Conservation (phyloP, 2,329 filamentous ascomycete species). For the Venturia aucupariae region DNA sequence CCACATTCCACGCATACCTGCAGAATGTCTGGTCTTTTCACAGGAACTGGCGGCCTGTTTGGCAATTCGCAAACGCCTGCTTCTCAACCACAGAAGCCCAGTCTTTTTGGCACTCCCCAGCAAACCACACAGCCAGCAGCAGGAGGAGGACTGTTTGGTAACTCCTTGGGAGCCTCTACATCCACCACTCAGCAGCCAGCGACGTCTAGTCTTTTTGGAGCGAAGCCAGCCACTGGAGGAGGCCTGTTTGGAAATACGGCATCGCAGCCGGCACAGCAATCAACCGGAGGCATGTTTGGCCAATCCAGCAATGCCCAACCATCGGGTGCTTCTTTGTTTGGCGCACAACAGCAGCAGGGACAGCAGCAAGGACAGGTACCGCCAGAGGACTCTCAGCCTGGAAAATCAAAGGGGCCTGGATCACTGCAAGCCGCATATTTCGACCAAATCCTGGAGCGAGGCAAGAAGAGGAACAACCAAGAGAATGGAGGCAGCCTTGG, state of each 20-base stretch:
- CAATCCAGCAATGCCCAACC: constrained; percentile 10
- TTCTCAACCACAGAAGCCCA: not conserved
- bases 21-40: constrained; percentile 10
- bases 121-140: not conserved
- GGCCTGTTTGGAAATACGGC: constrained; percentile 13
- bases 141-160: constrained; percentile 3
- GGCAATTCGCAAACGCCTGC: not conserved
- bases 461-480: constrained; percentile 58
- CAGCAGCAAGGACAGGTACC: constrained; percentile 18
- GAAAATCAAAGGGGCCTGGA: not conserved
- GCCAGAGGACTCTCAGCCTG: constrained; percentile 21
- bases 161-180: not conserved
- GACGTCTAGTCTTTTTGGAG: constrained; percentile 8
- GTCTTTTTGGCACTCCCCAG: not conserved
- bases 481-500: constrained; percentile 55
- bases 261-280: constrained; percentile 15
- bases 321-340: constrained; percentile 14
- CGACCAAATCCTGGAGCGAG: constrained; percentile 54
- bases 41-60: not conserved
- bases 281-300: constrained; percentile 11
- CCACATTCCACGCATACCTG: not conserved
- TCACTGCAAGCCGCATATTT: constrained; percentile 50
- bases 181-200: not conserved
- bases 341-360: constrained; percentile 14
- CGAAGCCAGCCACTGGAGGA: constrained; percentile 1